Base-by-base conservation (phyloP, 2,329 filamentous ascomycete genomes). In the Phialemoniopsis sp. region DNA sequence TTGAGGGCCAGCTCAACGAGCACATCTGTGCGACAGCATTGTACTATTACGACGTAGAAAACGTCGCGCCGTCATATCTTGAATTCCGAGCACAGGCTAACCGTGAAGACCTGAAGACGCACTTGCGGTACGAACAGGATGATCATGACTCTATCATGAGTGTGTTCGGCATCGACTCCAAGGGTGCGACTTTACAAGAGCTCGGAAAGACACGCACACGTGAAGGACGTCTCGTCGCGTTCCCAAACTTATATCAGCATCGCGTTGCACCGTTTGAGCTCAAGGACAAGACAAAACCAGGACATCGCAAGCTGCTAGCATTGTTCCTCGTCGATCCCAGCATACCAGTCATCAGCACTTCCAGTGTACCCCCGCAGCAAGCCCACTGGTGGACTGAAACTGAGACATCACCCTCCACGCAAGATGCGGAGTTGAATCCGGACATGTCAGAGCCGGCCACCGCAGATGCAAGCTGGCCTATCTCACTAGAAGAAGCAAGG, bases 281-380 rank as follows among this genome's bases (percentile, higher is more conserved):
- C 10, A 50, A 51, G 18, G 72, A 83, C 45, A 50, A 50, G 0
- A 68, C 66, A 0, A 69, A 66, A 40, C 67, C 73, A 0, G 78
- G 78, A 3, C 72, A 81, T 48, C 62, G 73, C 13, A 72, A 74
- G 46, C 72, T 82, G 39, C 56, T 82, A 0, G 72, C 72, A 0
- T 60, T 83, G 31, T 82, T 73, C 52, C 64, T 84, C 3, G 70
- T 83, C 3, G 78, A 83, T 46, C 78, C 78, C 0, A 50, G 68
- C 19, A 49, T 59, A 5, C 66, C 66, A 6, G 63, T 82, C 36
- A 62, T 76, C 9, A 78, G 58, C 4, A 60, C 60, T 1, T 54
- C 54, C 17, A 59, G 61, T 26, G 60, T 65, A 13, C 63, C 63
- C 13, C 62, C 64, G 6, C 60, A 66, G 44, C 57, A 50, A 17